Conservation (phyloP, 164 flowering plant genomes). For the Cinnamomum micranthum region DNA sequence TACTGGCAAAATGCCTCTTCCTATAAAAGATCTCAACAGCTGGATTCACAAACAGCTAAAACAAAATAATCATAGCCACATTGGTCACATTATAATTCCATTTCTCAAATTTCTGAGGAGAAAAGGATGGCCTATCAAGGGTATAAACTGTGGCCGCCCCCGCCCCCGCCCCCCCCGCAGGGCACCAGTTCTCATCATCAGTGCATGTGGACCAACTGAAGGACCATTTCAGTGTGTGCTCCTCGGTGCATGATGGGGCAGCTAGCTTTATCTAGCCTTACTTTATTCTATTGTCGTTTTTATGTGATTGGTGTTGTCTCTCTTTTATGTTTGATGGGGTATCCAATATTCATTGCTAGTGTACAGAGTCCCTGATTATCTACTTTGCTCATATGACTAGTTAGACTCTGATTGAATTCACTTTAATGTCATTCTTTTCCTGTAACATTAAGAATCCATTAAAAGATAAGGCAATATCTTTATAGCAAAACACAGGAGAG, state of each 20-base stretch:
- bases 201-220: too few species aligned
- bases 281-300: background rate
- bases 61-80: background rate
- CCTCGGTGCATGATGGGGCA: background rate
- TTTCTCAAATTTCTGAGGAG: background rate
- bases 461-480: background rate
- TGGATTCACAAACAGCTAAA: background rate
- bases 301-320: background rate
- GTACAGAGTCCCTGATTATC: background rate
- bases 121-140: background rate
- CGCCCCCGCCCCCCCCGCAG: too few species aligned
- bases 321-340: background rate
- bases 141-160: background rate
- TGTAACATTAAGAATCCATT: background rate
- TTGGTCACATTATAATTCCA: background rate
- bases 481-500: background rate
- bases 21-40: too few species aligned
- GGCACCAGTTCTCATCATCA: too few species aligned
- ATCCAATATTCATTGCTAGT: background rate
- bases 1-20: too few species aligned
- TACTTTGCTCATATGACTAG: background rate
- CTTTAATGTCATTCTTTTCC: background rate
- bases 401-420: background rate
- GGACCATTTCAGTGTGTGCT: background rate
- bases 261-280: background rate